Base-by-base conservation (phyloP, 306 rosid genomes). In the Fragaria iinumae region DNA sequence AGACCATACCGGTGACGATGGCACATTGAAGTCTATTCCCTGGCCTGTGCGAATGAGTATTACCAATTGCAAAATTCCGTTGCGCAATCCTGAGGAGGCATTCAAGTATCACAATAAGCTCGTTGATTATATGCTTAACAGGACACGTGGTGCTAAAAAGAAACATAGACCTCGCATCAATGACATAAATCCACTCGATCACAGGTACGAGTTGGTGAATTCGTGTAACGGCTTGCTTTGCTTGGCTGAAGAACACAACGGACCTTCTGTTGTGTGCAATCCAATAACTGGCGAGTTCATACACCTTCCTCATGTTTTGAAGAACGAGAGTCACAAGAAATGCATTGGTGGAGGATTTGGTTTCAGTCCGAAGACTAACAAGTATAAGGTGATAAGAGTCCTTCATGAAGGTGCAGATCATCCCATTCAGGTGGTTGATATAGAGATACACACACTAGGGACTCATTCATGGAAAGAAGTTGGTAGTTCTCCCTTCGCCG, bases 221-320 rank as follows among this genome's bases (percentile, higher is more conserved):
- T 49, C 79, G 4, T 76, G 79, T 32, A 65, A 76, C 14, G 73
- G 79, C 38, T 34, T 76, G 21, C 79, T 76, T 76, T 65, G 79
- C 63, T 34, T 76, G 49, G n/a, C 48, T 29, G 50, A 63, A 3
- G 16, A 21, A 32, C 16, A 6, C 43, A 38, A 52, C 1, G 48
- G 38, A 3, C 50, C 49, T 16, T 45, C 23, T 76, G 63, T 32
- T 6, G 23, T 76, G 4, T 62, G 71, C 78, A 75, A 63, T 32
- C 78, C 80, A 11, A 25, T 77, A 64, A 39, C 68, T 0, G 75
- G 80, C 0, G 80, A 68, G 66, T 77, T 77, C 32, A 39, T 68
- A 18, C 2, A 69, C 29, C 69, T 77, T 23, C 69, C 80, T 0
- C 1, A 67, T 21, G 32, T 69, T 69, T 69, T 16, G 18, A 68